Evolutionary conservation across 768 basidiomycete species (phyloP).

Genomic region (Lyophyllum atratum): DNA sequence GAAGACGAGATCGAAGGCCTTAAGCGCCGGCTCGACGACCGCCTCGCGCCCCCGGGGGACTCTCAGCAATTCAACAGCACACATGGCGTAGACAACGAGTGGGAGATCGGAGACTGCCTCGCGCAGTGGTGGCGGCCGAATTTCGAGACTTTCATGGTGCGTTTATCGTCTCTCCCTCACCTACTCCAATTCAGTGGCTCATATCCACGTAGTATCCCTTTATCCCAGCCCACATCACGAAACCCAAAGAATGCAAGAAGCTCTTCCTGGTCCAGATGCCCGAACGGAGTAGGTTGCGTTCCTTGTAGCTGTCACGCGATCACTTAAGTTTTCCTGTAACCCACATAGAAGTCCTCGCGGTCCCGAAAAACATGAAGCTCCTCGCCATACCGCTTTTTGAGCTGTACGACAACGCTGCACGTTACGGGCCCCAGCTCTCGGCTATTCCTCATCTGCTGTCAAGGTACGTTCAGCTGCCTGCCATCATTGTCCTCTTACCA

Average conservation of each 20-base stretch:
- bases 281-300: slow-evolving; percentile 70
- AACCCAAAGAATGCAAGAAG: slow-evolving; percentile 98
- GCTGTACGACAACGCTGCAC: slow-evolving; percentile 94
- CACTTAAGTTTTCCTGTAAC: neutral
- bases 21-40: slow-evolving; percentile 85
- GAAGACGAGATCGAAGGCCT: slow-evolving; percentile 93
- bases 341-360: slow-evolving; percentile 84
- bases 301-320: neutral
- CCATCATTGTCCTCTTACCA: neutral
- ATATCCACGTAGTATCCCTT: slow-evolving; percentile 74
- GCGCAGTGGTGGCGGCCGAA: slow-evolving; percentile 99
- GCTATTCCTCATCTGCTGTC: slow-evolving; percentile 93
- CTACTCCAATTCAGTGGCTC: neutral
- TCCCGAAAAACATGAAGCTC: slow-evolving; percentile 99
- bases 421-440: slow-evolving; percentile 93
- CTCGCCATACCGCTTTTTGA: slow-evolving; percentile 96
- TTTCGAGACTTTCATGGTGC: slow-evolving; percentile 98
- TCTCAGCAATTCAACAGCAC: slow-evolving; percentile 72
- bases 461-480: slow-evolving; percentile 45
- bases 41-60: slow-evolving; percentile 78
- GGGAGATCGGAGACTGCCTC: slow-evolving; percentile 97
- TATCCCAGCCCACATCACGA: slow-evolving; percentile 92
- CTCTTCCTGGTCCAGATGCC: slow-evolving; percentile 96
- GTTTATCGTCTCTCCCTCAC: slow-evolving; percentile 26
- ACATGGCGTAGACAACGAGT: slow-evolving; percentile 83